Evolutionary conservation across 495 filamentous ascomycete species (phyloP).

Genomic region (Penicillium samsonianum): DNA sequence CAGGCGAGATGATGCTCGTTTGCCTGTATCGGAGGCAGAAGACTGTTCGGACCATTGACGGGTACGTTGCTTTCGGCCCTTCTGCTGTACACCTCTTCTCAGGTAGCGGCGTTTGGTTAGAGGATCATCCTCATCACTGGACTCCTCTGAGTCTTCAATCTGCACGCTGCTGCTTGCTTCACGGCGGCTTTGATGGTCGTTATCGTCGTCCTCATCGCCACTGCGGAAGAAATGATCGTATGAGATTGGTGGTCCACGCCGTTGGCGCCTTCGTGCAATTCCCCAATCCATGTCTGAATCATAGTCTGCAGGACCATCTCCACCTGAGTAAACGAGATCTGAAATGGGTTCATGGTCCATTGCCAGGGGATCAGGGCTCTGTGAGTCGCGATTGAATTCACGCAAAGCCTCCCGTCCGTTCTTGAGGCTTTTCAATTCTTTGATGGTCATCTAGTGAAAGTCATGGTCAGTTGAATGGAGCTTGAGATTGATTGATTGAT

Average conservation of each 20-base stretch:
- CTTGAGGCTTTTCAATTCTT: constrained; percentile 31
- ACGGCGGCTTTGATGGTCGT: not conserved
- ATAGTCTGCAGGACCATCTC: constrained; percentile 14
- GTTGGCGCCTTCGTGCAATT: constrained; percentile 2
- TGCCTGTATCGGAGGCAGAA: constrained; percentile 11
- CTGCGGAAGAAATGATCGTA: constrained; percentile 1
- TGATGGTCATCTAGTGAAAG: constrained; percentile 27
- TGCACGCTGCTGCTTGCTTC: not conserved
- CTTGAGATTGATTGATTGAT: not conserved
- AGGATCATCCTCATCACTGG: not conserved
- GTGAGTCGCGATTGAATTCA: constrained; percentile 21
- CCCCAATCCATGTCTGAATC: constrained; percentile 8
- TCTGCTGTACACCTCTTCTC: constrained; percentile 1
- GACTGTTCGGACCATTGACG: constrained; percentile 16
- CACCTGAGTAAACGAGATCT: not conserved
- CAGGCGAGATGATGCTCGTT: constrained; percentile 33
- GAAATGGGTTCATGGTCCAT: not conserved
- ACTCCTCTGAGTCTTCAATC: not conserved
- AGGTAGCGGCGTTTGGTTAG: constrained; percentile 5
- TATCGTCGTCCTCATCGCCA: not conserved
- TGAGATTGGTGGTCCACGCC: not conserved
- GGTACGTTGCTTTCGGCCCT: not conserved
- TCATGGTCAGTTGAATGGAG: constrained; percentile 16
- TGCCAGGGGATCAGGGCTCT: constrained; percentile 19
- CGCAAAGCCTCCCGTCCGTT: constrained; percentile 38